A percentile compares a stretch with the other conserved stretches of the same genome.
These are phyloP conservation scores for Actinomucor elegans DNA, from an alignment of 371 early-diverging fungal species.

Conservation along the genomic window DNA sequence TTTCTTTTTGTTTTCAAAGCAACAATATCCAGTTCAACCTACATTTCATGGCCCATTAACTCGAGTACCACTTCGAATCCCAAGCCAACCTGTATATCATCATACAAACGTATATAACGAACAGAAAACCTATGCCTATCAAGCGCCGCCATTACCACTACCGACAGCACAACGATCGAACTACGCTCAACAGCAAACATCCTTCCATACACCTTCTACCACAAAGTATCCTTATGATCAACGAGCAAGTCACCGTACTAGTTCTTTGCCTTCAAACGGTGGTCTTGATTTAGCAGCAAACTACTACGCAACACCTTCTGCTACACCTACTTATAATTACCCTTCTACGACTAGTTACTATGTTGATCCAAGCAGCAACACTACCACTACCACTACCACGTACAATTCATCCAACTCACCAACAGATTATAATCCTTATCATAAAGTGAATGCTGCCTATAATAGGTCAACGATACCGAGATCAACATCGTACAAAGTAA, in stretches of 20 bases:
- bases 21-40: conserved; percentile 11
- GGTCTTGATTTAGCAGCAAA: conserved; percentile 1
- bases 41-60: conserved; percentile 13
- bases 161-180: background rate
- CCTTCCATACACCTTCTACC: background rate
- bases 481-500: conserved; percentile 21
- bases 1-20: conserved; percentile 15
- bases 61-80: conserved; percentile 21
- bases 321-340: conserved; percentile 6
- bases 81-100: conserved; percentile 18
- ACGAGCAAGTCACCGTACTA: conserved; percentile 12
- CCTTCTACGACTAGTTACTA: conserved; percentile 9
- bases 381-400: background rate
- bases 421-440: conserved; percentile 16
- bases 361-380: background rate
- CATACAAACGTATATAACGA: background rate
- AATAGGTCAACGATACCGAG: conserved; percentile 10
- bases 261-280: conserved; percentile 7
- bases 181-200: background rate
- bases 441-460: background rate
- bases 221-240: background rate
- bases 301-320: conserved; percentile 18
- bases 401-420: background rate
- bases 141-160: conserved; percentile 18
- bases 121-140: conserved; percentile 1